Evolutionary conservation across 1,139 yeast genomes (phyloP).

Genomic region (Zygoascus sp.): DNA sequence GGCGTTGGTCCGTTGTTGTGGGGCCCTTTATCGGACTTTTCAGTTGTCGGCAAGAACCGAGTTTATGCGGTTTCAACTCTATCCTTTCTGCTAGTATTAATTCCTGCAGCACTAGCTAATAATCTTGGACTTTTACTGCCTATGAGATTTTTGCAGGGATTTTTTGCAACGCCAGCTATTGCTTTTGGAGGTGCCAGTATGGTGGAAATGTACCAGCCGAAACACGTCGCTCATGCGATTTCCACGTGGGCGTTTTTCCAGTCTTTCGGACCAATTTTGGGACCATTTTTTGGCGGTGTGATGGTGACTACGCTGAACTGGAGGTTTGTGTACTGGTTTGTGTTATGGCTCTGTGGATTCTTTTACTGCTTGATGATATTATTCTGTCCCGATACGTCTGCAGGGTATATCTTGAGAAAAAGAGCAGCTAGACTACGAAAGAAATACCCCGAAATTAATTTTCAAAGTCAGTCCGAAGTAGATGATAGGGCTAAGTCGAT

Average conservation of each 20-base stretch:
- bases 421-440: constrained; percentile 49
- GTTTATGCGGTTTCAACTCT: constrained; percentile 52
- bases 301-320: constrained; percentile 34
- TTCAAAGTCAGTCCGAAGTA: constrained; percentile 71
- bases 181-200: constrained; percentile 86
- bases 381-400: constrained; percentile 51
- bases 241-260: constrained; percentile 51
- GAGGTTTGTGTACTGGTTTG: constrained; percentile 46
- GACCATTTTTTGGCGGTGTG: constrained; percentile 67
- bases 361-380: constrained; percentile 35
- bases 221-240: constrained; percentile 27
- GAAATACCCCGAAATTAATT: constrained; percentile 64
- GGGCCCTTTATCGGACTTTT: constrained; percentile 67
- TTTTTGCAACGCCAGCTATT: constrained; percentile 77
- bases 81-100: constrained; percentile 52
- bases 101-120: constrained; percentile 44
- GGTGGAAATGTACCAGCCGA: constrained; percentile 45
- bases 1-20: constrained; percentile 61
- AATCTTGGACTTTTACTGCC: constrained; percentile 50
- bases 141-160: constrained; percentile 73
- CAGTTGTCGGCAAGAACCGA: constrained; percentile 59
- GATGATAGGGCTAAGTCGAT: constrained; percentile 57
- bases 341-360: constrained; percentile 39
- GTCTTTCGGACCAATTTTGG: constrained; percentile 58
- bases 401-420: constrained; percentile 42